Conservation (phyloP, 495 filamentous ascomycete genomes). For the Haplographium delicatum region DNA sequence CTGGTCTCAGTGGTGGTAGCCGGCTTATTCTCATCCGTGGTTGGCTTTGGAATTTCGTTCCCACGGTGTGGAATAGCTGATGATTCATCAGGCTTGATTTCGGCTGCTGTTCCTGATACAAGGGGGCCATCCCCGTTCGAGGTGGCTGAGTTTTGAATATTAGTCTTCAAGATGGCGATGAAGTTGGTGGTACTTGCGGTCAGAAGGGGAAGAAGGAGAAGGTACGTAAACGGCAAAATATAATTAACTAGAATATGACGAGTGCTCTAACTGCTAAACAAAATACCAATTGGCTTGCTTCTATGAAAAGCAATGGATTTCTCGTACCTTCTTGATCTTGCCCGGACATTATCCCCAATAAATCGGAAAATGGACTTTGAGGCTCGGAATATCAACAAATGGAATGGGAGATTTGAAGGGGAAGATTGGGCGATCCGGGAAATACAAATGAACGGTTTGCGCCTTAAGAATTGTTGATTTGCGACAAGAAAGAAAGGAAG, state of each 20-base stretch:
- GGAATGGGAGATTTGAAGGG: neutral
- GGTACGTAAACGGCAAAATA: too few relatives aligned
- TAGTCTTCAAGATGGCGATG: too few relatives aligned
- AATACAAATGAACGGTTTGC: slow-evolving; percentile 6
- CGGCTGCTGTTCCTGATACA: slow-evolving; percentile 50
- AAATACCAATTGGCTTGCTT: neutral
- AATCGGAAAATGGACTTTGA: slow-evolving; percentile 1
- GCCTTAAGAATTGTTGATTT: slow-evolving; percentile 13
- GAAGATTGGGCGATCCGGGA: slow-evolving; percentile 1
- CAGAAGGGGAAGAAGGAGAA: too few relatives aligned
- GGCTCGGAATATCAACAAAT: neutral
- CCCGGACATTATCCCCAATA: slow-evolving; percentile 13
- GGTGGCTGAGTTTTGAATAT: slow-evolving; percentile 39
- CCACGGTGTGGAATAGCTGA: slow-evolving; percentile 53
- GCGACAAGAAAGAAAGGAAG: slow-evolving; percentile 15
- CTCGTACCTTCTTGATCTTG: slow-evolving; percentile 22
- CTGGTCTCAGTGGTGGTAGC: slow-evolving; percentile 49
- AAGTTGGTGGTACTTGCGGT: too few relatives aligned
- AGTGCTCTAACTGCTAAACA: neutral
- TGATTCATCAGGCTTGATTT: slow-evolving; percentile 50
- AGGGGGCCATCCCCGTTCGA: slow-evolving; percentile 51
- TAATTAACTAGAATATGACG: too few relatives aligned
- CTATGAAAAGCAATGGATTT: neutral
- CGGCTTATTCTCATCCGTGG: slow-evolving; percentile 49
- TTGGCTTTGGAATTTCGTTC: slow-evolving; percentile 58